These are phyloP conservation scores for Microbotryomycetes sp. DNA, from an alignment of 1,284 basidiomycete genomes.

Conservation along the genomic window DNA sequence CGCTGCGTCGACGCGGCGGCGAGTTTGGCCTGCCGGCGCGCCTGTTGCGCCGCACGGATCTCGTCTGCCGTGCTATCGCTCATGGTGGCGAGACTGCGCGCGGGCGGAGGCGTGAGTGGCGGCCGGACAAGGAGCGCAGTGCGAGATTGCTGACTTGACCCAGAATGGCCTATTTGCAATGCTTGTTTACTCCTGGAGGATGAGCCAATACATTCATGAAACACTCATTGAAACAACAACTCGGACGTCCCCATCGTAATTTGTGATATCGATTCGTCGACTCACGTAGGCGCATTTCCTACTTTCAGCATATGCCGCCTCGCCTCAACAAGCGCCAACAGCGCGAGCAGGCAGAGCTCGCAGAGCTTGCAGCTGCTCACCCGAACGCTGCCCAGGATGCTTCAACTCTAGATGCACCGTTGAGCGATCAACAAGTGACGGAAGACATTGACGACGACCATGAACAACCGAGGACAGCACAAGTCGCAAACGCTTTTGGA, in stretches of 20 bases:
- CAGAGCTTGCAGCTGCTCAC: slow-evolving; percentile 6
- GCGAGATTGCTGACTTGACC: no score
- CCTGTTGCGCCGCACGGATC: slow-evolving; percentile 22
- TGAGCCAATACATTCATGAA: no score
- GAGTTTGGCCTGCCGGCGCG: slow-evolving; percentile 15
- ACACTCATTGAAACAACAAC: no score
- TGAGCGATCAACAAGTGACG: neutral
- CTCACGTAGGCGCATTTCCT: no score
- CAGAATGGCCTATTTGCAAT: no score
- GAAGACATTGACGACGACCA: slow-evolving; percentile 3
- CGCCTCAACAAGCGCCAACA: slow-evolving; percentile 70
- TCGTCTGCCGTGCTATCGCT: slow-evolving; percentile 22
- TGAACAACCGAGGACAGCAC: neutral
- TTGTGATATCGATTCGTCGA: no score
- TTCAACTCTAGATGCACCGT: neutral
- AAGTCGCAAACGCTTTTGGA: slow-evolving; percentile 8
- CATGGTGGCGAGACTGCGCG: slow-evolving; percentile 10
- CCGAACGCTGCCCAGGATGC: slow-evolving; percentile 9
- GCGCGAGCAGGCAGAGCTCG: slow-evolving; percentile 65
- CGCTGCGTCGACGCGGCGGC: slow-evolving; percentile 7
- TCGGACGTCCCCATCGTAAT: no score
- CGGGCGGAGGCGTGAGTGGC: no score
- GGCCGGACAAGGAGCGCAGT: no score
- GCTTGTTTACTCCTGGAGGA: no score
- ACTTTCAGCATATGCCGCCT: no score